Base-by-base conservation (phyloP, 768 basidiomycete genomes). In the Coprinopsis strossmayeri region DNA sequence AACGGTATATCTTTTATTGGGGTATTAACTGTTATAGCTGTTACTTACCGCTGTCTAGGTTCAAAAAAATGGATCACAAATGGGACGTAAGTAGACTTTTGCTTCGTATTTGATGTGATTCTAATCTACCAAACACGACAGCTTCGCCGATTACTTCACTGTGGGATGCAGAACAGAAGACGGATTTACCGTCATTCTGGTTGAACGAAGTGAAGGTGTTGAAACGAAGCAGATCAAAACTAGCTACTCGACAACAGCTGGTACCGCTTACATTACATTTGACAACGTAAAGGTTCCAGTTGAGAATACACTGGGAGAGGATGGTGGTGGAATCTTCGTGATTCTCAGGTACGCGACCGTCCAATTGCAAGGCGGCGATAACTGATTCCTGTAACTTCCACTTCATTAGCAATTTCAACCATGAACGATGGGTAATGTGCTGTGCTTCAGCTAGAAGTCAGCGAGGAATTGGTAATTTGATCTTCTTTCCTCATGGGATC, bases 381-480 rank as follows among this genome's bases (percentile, higher is more conserved):
- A 17, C 12, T 49, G 17, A 50, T 38, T 43, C 49, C 30, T 13
- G 49, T 21, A 9, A 17, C 43, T 46, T 7, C 37, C 37, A 11
- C 27, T 28, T 39, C 27, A 23, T 21, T 25, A 84, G 81, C 53
- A 96, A 96, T 69, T 96, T 95, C 69, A 95, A 94, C 64, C 91
- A 94, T 66, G 93, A 93, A 62, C 84, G 88, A 60, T 94, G 89
- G 91, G 85, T 88, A 46, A 93, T 92, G 87, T 80, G 78, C 61
- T 88, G 87, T 57, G 70, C 77, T 26, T 81, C 78, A 21, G 81
- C 81, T 41, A 74, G 85, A 11, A 42, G 40, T 18, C 40, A 42
- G 23, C 20, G 20, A 17, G 52, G 66, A 68, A 26, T 42, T 24
- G 23, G 40, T 42, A 26, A 23, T 18, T 24, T 11, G 21, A 25